A percentile compares a stretch with the other conserved stretches of the same genome.
Evolutionary conservation across 352 stramenopile genomes (phyloP).

Genomic region (Lagenidium giganteum): DNA sequence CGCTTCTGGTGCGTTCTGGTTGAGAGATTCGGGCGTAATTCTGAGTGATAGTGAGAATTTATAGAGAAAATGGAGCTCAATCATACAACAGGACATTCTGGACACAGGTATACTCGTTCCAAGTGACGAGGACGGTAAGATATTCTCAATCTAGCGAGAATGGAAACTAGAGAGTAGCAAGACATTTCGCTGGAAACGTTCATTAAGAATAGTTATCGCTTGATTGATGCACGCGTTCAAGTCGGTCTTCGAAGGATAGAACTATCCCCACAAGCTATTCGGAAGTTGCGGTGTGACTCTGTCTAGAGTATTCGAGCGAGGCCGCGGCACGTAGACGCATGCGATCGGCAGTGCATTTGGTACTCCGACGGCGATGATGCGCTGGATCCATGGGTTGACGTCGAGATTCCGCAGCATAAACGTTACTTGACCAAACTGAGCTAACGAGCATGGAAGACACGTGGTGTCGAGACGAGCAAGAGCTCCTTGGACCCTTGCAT

Average conservation of each 20-base stretch:
- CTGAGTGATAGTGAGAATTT: slow-evolving; percentile 8
- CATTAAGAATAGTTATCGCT: slow-evolving; percentile 1
- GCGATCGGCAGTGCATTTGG: slow-evolving; percentile 15
- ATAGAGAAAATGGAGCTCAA: slow-evolving; percentile 11
- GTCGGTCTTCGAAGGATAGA: slow-evolving; percentile 12
- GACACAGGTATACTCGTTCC: slow-evolving; percentile 7
- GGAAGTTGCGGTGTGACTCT: slow-evolving; percentile 6
- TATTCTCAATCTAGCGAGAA: slow-evolving; percentile 1
- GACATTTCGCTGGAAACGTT: slow-evolving; percentile 5
- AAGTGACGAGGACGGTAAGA: slow-evolving; percentile 8
- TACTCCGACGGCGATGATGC: slow-evolving; percentile 14
- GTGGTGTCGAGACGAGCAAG: slow-evolving; percentile 12
- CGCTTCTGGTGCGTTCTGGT: slow-evolving; percentile 3
- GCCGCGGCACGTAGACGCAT: slow-evolving; percentile 17
- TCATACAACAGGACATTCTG: slow-evolving; percentile 9
- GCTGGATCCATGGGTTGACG: slow-evolving; percentile 13
- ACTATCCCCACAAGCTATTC: slow-evolving; percentile 19
- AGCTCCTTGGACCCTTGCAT: slow-evolving; percentile 8
- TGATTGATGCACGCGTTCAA: slow-evolving; percentile 6
- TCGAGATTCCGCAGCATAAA: slow-evolving; percentile 8
- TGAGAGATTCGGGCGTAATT: slow-evolving; percentile 5
- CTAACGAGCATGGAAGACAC: slow-evolving; percentile 17
- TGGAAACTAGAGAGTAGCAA: slow-evolving; percentile 3
- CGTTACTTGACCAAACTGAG: slow-evolving; percentile 6
- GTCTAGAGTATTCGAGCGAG: slow-evolving; percentile 16